These are phyloP conservation scores for Ophiobolus disseminans DNA, from an alignment of 2,329 filamentous ascomycete genomes.

Conservation along the genomic window DNA sequence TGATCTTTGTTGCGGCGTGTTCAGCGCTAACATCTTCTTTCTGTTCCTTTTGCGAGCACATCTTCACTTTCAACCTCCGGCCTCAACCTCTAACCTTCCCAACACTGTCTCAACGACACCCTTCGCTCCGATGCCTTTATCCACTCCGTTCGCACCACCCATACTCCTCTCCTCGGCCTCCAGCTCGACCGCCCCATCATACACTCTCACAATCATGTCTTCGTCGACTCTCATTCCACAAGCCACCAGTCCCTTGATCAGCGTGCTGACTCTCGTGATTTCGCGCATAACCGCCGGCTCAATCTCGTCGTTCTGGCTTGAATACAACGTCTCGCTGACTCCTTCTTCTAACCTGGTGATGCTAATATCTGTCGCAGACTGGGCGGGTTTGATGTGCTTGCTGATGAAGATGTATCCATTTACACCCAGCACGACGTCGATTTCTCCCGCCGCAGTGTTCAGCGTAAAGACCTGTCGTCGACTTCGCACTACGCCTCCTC, in stretches of 20 bases:
- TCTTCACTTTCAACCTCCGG: slow-evolving; percentile 19
- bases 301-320: slow-evolving; percentile 91
- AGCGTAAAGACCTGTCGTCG: slow-evolving; percentile 86
- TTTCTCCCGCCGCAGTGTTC: slow-evolving; percentile 65
- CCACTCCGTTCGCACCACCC: slow-evolving; percentile 50
- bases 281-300: slow-evolving; percentile 78
- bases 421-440: slow-evolving; percentile 90
- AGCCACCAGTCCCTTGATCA: slow-evolving; percentile 83
- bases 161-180: slow-evolving; percentile 66
- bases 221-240: slow-evolving; percentile 63
- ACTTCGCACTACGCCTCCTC: slow-evolving; percentile 80
- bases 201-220: slow-evolving; percentile 63
- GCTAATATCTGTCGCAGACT: slow-evolving; percentile 61
- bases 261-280: slow-evolving; percentile 82
- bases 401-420: slow-evolving; percentile 98
- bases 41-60: not conserved
- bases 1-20: not conserved
- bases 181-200: slow-evolving; percentile 80
- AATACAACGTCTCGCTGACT: slow-evolving; percentile 86
- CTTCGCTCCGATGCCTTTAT: slow-evolving; percentile 39
- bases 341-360: slow-evolving; percentile 90
- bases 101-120: slow-evolving; percentile 42
- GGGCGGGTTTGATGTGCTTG: slow-evolving; percentile 73
- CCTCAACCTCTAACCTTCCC: slow-evolving; percentile 36
- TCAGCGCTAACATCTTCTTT: not conserved